Evolutionary conservation across 140 eudicot species (phyloP), one percentile per base, ranked within the genome.

Genomic region (Senecio squalidus): DNA sequence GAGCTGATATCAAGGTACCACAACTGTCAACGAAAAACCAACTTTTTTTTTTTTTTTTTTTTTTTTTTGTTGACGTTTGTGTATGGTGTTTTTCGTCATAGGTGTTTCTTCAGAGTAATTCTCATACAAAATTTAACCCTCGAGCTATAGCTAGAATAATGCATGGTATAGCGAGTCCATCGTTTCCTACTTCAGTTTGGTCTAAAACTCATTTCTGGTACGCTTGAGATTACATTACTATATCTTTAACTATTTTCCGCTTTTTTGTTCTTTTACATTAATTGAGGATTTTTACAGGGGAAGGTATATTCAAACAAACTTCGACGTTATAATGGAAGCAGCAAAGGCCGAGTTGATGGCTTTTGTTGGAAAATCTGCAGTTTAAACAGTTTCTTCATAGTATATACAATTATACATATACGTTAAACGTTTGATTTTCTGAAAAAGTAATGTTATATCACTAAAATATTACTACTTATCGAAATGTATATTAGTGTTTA

Each of bases 141-240:
- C 75, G 98, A 33, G 98, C 98, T 13, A 61, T 92, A 75, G 96
- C 96, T 53, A 82, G 96, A 75, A 84, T 87, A 77, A 73, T 92
- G 95, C 98, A 92, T 68, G 96, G 98, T 20, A 71, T 87, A 59
- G 69, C 79, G 13, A 84, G 96, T 66, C 98, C 98, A 34, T 81
- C 98, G 22, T 92, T 79, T 73, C 95, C 98, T 58, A 77, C 96
- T 62, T 76, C 89, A 23, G 78, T 76, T 71, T 92, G 98, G 98
- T 87, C 95, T 25, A 82, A 41, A 76, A 78, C 98, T 74, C 98
- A 92, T 84, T 92, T 92, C 77, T 92, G 98, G 98, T 92, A 79
- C 55, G 61, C 18, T 55, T 55, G 17, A 55, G 34, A 49, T 29
- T 8, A 46, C 52, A 40, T 24, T 9, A 51, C 53, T 22, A 0